These are phyloP conservation scores for Obba rivulosa DNA, from an alignment of 768 basidiomycete genomes.

Conservation along the genomic window DNA sequence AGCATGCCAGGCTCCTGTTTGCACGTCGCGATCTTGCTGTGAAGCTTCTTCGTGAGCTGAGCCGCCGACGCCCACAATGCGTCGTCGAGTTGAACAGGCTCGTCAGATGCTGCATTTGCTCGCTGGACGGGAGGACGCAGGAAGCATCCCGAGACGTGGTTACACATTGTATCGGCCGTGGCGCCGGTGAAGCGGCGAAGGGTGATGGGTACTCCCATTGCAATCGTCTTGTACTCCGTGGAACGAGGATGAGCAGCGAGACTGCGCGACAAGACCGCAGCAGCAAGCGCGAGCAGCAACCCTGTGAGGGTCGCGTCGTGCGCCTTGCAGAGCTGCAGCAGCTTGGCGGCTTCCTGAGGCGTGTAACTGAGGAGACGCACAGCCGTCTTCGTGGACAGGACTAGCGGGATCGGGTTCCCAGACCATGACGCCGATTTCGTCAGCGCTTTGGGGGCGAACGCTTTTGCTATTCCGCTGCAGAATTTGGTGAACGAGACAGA, in stretches of 20 bases:
- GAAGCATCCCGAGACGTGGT: slow-evolving; percentile 25
- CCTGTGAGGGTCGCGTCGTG: slow-evolving; percentile 30
- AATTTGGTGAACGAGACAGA: slow-evolving; percentile 24
- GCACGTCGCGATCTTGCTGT: slow-evolving; percentile 13
- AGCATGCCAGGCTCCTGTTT: slow-evolving; percentile 28
- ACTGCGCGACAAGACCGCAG: slow-evolving; percentile 23
- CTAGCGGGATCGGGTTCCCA: slow-evolving; percentile 20
- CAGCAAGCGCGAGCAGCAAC: slow-evolving; percentile 24
- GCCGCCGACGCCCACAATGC: slow-evolving; percentile 26
- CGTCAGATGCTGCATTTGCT: too few relatives aligned
- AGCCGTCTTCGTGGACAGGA: slow-evolving; percentile 15
- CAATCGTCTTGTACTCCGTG: slow-evolving; percentile 3
- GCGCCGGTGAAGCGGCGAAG: slow-evolving; percentile 25
- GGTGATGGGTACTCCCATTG: slow-evolving; percentile 26
- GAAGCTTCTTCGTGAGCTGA: slow-evolving; percentile 23
- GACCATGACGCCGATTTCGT: slow-evolving; percentile 26
- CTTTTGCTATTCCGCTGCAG: slow-evolving; percentile 17
- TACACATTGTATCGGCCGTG: slow-evolving; percentile 27
- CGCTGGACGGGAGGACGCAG: background rate
- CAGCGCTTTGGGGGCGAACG: slow-evolving; percentile 28
- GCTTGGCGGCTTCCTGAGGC: slow-evolving; percentile 14
- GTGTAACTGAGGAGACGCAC: slow-evolving; percentile 24
- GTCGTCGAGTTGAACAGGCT: too few relatives aligned
- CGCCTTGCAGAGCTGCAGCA: slow-evolving; percentile 23
- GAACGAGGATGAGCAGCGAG: slow-evolving; percentile 7